Evolutionary conservation across 371 early-diverging fungal species (phyloP), one percentile per base, ranked within the genome.

Genomic region (Antonospora locustae): DNA sequence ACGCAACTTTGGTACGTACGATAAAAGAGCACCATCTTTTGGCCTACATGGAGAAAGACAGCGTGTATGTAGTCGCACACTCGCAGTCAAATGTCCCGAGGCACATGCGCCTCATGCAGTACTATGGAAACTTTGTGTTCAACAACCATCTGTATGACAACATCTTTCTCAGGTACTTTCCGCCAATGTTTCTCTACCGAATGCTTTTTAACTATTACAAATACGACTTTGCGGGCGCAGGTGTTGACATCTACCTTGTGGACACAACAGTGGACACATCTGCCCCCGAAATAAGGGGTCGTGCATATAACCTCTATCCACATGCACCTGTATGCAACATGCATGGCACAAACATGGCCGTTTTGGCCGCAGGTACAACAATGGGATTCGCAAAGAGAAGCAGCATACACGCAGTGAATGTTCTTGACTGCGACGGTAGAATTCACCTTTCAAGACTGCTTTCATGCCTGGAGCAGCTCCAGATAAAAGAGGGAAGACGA

Each of bases 201-300:
- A 46, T 30, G 36, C 55, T 63, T n/a, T 38, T 46, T 40, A 47
- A 45, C 24, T 50, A 11, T 17, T 63, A 67, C 24, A 45, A 50
- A 39, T 67, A 63, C 46, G 24, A 52, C 11, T 52, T 60, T 38
- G 61, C 66, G 2, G 72, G 72, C 49, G 63, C 58, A 50, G 62
- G 53, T 1, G 44, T 70, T 2, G 27, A 50, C 9, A 61, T 72
- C 1, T 46, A 56, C 27, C 12, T 69, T 16, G 14, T 69, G 29
- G 72, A 68, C 50, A 62, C 61, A 37, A 32, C 64, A 16, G 61
- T 62, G 11, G 55, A 56, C 16, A 12, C 25, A 2, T 25, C 14
- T 17, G 36, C 43, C 39, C 12, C 12, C 16, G 56, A 63, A 19
- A 38, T 63, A 11, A 17, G 39, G 29, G 63, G 56, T 16, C 17